A percentile compares a stretch with the other conserved stretches of the same genome.
These are phyloP conservation scores for barrel medic (Medicago truncatula) DNA, from an alignment of 306 rosid genomes.

Conservation along the genomic window DNA sequence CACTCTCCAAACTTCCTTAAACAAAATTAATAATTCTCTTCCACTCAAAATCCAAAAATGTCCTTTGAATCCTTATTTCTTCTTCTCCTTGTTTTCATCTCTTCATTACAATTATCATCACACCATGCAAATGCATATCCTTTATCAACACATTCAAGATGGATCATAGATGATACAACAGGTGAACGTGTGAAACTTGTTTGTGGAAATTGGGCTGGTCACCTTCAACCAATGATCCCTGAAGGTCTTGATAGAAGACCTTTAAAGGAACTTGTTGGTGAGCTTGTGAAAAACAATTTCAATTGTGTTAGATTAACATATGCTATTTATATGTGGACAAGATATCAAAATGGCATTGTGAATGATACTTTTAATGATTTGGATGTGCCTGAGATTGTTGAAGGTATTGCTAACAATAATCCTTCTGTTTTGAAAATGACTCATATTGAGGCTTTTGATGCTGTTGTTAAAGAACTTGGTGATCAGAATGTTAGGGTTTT, in stretches of 20 bases:
- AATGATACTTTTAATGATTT: constrained; percentile 16
- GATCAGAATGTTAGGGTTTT: constrained; percentile 47
- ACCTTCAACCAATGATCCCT: constrained; percentile 55
- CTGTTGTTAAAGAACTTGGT: constrained; percentile 48
- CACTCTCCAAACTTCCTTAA: background rate
- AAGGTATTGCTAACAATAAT: constrained; percentile 45
- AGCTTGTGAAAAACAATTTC: constrained; percentile 33
- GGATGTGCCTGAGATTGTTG: constrained; percentile 25
- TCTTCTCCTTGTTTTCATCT: constrained; percentile 22
- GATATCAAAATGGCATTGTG: constrained; percentile 1
- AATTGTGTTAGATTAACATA: constrained; percentile 61
- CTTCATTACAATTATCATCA: background rate
- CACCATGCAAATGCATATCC: constrained; percentile 43
- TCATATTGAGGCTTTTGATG: constrained; percentile 41
- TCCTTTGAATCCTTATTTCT: background rate
- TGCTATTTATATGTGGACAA: constrained; percentile 63
- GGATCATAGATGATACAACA: constrained; percentile 54
- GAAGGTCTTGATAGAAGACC: constrained; percentile 59
- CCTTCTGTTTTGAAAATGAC: constrained; percentile 47
- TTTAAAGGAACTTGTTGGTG: constrained; percentile 42
- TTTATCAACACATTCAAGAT: constrained; percentile 50
- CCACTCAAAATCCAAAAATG: constrained; percentile 28
- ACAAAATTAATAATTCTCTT: background rate
- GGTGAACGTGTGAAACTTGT: constrained; percentile 49
- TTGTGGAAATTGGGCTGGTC: constrained; percentile 25